Evolutionary conservation across 1,284 basidiomycete genomes (phyloP).

Genomic region (Ceratobasidium sp.): DNA sequence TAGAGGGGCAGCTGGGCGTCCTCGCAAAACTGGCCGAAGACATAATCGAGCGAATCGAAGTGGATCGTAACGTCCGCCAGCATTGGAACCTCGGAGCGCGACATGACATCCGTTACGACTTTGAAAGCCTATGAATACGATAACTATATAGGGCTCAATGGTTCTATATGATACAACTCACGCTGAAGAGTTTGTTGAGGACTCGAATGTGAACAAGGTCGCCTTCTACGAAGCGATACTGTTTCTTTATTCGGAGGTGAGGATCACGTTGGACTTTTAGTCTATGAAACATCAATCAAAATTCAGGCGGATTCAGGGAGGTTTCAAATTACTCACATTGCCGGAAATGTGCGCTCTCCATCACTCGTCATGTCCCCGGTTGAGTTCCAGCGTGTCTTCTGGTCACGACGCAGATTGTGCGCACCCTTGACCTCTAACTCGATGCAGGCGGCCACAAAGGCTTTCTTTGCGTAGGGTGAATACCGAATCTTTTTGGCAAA

Average conservation of each 20-base stretch:
- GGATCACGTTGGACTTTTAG: too few species aligned
- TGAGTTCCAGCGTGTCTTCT: neutral
- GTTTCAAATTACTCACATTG: neutral
- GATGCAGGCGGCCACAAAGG: neutral
- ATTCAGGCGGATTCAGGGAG: too few species aligned
- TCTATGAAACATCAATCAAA: too few species aligned
- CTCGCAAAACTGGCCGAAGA: neutral
- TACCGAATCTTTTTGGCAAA: neutral
- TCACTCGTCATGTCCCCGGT: neutral
- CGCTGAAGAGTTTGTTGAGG: too few species aligned
- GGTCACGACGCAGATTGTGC: neutral
- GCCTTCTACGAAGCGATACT: too few species aligned
- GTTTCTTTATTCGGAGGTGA: too few species aligned
- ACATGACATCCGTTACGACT: neutral
- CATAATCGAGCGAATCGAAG: neutral
- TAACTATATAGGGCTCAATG: neutral
- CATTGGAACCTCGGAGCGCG: neutral
- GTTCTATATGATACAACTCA: too few species aligned
- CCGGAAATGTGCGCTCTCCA: neutral
- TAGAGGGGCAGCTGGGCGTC: neutral
- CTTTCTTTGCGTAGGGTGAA: neutral
- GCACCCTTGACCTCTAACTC: neutral
- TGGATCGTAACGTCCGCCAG: slow-evolving; percentile 1
- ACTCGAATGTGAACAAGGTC: too few species aligned
- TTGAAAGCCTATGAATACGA: neutral